phyloP scores from a whole-genome alignment of 2,329 filamentous ascomycete genomes.

The Sordariomycetes sp. region DNA sequence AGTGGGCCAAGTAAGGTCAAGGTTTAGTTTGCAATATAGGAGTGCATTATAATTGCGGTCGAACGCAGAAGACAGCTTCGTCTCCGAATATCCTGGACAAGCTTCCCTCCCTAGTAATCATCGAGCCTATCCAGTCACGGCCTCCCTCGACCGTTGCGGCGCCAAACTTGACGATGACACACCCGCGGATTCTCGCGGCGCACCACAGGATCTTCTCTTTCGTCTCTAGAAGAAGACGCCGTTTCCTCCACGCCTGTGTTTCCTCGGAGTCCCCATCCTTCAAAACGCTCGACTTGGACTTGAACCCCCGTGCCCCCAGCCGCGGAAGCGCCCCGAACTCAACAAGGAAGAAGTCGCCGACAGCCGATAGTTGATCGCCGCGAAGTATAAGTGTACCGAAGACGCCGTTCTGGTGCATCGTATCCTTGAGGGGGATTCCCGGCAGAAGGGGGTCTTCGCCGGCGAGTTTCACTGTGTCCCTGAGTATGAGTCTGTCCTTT shows the following conservation, averaged over 20 bases:
- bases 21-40: no score
- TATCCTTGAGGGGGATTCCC: slow-evolving; percentile 34
- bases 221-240: slow-evolving; percentile 47
- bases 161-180: slow-evolving; percentile 85
- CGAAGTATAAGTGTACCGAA: slow-evolving; percentile 79
- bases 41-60: slow-evolving; percentile 20
- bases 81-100: slow-evolving; percentile 65
- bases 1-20: no score
- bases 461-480: slow-evolving; percentile 74
- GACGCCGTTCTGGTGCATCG: slow-evolving; percentile 67
- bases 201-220: slow-evolving; percentile 64
- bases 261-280: slow-evolving; percentile 20
- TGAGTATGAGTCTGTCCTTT: slow-evolving; percentile 56
- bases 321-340: slow-evolving; percentile 73
- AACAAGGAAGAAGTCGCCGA: slow-evolving; percentile 65
- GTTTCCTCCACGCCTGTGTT: slow-evolving; percentile 34
- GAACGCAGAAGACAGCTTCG: slow-evolving; percentile 67
- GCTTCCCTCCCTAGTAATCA: slow-evolving; percentile 66
- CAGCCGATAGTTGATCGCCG: slow-evolving; percentile 54
- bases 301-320: slow-evolving; percentile 74
- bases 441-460: slow-evolving; percentile 30
- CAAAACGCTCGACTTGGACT: slow-evolving; percentile 36
- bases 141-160: slow-evolving; percentile 73
- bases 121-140: slow-evolving; percentile 65
- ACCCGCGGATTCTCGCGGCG: slow-evolving; percentile 67